phyloP scores from a whole-genome alignment of 805 yeast species.

The Wickerhamomyces canadensis region DNA sequence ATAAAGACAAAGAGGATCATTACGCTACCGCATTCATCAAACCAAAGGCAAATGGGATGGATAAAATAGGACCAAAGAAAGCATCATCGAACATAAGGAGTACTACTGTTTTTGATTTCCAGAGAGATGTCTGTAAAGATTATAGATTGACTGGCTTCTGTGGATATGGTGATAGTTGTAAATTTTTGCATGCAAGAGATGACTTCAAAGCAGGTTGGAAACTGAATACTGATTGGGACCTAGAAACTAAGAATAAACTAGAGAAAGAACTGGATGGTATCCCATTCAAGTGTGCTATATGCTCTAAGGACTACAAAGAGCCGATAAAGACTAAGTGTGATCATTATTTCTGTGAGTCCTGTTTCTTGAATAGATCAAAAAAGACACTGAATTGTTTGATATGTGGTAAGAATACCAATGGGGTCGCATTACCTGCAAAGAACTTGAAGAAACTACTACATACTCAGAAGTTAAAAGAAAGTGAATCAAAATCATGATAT shows the following conservation, averaged over 20 bases:
- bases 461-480: background rate
- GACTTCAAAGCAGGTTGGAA: constrained; percentile 72
- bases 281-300: constrained; percentile 60
- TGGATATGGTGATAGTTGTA: constrained; percentile 96
- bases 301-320: constrained; percentile 45
- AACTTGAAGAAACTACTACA: constrained; percentile 25
- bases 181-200: constrained; percentile 86
- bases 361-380: constrained; percentile 47
- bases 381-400: constrained; percentile 43
- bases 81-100: constrained; percentile 46
- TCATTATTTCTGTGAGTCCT: constrained; percentile 59
- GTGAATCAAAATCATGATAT: background rate
- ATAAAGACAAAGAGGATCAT: constrained; percentile 22
- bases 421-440: constrained; percentile 50
- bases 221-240: constrained; percentile 67
- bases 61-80: constrained; percentile 33
- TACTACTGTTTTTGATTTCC: constrained; percentile 76
- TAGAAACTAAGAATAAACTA: constrained; percentile 15
- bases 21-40: constrained; percentile 24
- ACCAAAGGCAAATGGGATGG: constrained; percentile 15
- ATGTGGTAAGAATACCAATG: constrained; percentile 58
- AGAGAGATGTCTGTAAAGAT: constrained; percentile 93
- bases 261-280: constrained; percentile 27
- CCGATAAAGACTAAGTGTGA: constrained; percentile 59
- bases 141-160: constrained; percentile 88